Evolutionary conservation across 129 eudicot species (phyloP).

Genomic region (Ambrosia artemisiifolia): DNA sequence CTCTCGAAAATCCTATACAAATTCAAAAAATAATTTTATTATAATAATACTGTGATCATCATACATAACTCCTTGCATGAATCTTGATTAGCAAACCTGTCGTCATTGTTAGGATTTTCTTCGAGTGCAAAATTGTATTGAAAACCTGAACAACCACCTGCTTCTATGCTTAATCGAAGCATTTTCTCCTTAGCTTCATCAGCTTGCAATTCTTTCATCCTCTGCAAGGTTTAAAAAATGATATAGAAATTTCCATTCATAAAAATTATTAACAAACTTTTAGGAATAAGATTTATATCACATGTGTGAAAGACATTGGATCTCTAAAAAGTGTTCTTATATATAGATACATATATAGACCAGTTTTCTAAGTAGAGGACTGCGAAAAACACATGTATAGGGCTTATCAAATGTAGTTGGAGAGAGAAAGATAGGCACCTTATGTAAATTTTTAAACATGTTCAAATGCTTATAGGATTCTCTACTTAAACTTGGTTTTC

Average conservation of each 20-base stretch:
- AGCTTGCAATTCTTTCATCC: slow-evolving; percentile 89
- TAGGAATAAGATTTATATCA: not conserved
- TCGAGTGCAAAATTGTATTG: slow-evolving; percentile 87
- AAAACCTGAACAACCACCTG: slow-evolving; percentile 99
- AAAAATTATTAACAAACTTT: not conserved
- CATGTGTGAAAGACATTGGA: not conserved
- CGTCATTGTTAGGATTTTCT: slow-evolving; percentile 66
- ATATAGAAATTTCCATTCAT: not conserved
- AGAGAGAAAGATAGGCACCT: no score
- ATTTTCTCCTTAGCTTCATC: slow-evolving; percentile 63
- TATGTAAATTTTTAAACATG: no score
- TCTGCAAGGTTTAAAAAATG: slow-evolving; percentile 35
- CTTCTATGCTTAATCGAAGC: slow-evolving; percentile 93
- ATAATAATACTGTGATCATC: not conserved
- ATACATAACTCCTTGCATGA: not conserved
- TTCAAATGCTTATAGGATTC: no score
- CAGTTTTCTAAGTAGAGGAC: no score
- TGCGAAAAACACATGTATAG: no score
- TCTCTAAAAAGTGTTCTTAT: no score
- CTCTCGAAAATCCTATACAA: slow-evolving; percentile 71
- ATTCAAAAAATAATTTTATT: slow-evolving; percentile 5
- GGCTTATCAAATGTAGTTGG: no score
- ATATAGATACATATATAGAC: no score
- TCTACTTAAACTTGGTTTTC: no score
- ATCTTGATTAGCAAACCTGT: slow-evolving; percentile 52